Evolutionary conservation across 2,329 filamentous ascomycete species (phyloP).

Genomic region (Fusarium sulawesiense): DNA sequence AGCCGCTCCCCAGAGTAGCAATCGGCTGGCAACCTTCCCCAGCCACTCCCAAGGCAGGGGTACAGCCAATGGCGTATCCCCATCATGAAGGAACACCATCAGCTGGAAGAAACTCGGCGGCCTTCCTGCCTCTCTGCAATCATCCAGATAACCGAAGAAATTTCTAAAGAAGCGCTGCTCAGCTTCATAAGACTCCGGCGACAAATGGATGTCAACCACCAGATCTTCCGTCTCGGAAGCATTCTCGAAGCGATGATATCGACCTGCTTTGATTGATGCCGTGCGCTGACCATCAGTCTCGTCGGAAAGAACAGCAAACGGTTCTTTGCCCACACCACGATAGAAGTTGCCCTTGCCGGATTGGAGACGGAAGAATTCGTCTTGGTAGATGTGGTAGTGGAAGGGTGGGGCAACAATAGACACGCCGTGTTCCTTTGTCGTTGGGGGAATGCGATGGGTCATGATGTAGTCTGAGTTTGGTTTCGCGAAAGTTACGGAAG

Average conservation of each 20-base stretch:
- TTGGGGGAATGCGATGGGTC: slow-evolving; percentile 19
- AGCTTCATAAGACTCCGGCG: slow-evolving; percentile 6
- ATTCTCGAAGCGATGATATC: slow-evolving; percentile 19
- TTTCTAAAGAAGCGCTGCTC: slow-evolving; percentile 15
- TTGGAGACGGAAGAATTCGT: slow-evolving; percentile 7
- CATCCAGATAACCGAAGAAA: slow-evolving; percentile 12
- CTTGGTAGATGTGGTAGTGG: slow-evolving; percentile 16
- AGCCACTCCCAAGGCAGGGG: slow-evolving; percentile 2
- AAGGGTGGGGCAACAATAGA: slow-evolving; percentile 9
- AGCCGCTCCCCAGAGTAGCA: background rate
- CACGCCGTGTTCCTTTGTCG: background rate
- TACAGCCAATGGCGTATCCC: slow-evolving; percentile 1
- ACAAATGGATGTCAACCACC: slow-evolving; percentile 4
- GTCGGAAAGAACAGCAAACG: slow-evolving; percentile 6
- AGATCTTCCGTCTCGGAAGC: background rate
- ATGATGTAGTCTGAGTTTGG: slow-evolving; percentile 20
- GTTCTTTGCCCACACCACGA: background rate
- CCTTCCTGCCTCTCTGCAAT: slow-evolving; percentile 1
- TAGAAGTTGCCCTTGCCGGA: slow-evolving; percentile 9
- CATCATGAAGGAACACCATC: slow-evolving; percentile 10
- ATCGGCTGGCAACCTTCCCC: background rate
- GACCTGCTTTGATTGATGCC: slow-evolving; percentile 6
- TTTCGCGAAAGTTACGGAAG: background rate
- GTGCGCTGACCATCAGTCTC: background rate
- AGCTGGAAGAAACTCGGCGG: slow-evolving; percentile 12